A percentile compares a stretch with the other conserved stretches of the same genome.
Conservation (phyloP, 2,329 filamentous ascomycete genomes). For the Fusarium nelsonii region DNA sequence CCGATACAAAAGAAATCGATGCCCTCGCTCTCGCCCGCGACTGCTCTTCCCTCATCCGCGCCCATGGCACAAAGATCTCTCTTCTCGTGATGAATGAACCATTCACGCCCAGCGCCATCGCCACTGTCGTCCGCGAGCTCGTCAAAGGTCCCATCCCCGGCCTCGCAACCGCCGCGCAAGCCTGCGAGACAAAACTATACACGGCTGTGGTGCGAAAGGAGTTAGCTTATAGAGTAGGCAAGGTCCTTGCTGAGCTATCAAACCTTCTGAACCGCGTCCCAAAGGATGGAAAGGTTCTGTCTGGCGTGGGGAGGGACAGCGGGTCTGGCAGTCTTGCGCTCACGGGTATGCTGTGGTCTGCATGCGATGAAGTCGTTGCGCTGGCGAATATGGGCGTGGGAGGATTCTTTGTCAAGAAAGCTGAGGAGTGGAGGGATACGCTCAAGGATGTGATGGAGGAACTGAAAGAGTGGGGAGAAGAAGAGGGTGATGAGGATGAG, state of each 20-base stretch:
- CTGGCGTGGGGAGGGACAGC: constrained; percentile 47
- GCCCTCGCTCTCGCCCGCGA: constrained; percentile 78
- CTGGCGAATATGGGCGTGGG: constrained; percentile 76
- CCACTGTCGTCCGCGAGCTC: constrained; percentile 78
- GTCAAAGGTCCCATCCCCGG: constrained; percentile 79
- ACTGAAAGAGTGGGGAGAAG: constrained; percentile 87
- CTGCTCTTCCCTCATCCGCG: constrained; percentile 78
- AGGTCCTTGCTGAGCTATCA: constrained; percentile 72
- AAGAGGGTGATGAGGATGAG: constrained; percentile 71
- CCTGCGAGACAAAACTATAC: constrained; percentile 72
- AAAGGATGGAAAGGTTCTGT: constrained; percentile 66
- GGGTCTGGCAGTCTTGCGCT: constrained; percentile 69
- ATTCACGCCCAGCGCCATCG: constrained; percentile 83
- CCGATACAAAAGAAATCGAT: constrained; percentile 56
- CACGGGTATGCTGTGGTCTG: constrained; percentile 85
- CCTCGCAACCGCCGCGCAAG: constrained; percentile 76
- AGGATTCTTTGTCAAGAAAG: constrained; percentile 77
- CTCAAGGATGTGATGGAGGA: constrained; percentile 87
- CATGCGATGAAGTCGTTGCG: constrained; percentile 78
- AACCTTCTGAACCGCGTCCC: constrained; percentile 72
- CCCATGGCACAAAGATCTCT: constrained; percentile 88
- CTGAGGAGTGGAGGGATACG: constrained; percentile 78
- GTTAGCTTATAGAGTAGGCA: constrained; percentile 68
- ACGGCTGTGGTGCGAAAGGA: constrained; percentile 74
- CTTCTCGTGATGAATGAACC: constrained; percentile 88